Evolutionary conservation across 176 grass and related monocot species (phyloP).

Genomic region (Raddia guianensis): DNA sequence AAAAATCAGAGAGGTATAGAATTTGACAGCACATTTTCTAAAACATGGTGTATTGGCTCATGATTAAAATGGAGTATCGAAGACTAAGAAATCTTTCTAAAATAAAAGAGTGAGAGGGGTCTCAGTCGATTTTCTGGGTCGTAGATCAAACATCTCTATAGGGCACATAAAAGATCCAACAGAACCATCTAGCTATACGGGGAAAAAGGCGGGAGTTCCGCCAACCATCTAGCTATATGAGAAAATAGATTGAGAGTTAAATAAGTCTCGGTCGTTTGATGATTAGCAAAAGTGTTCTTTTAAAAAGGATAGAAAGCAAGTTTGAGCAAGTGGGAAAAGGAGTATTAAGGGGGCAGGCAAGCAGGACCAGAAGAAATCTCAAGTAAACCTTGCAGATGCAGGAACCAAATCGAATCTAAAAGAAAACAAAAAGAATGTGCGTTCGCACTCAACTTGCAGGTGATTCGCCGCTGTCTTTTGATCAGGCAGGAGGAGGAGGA

Average conservation of each 20-base stretch:
- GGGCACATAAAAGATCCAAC: too few species aligned
- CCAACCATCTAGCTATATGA: too few species aligned
- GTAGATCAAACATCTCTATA: too few species aligned
- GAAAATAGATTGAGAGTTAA: too few species aligned
- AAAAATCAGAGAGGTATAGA: not conserved
- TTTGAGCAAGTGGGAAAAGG: not conserved
- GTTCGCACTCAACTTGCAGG: not conserved
- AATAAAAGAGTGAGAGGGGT: not conserved
- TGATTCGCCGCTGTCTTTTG: constrained; percentile 6
- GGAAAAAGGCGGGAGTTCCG: too few species aligned
- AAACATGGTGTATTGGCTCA: too few species aligned
- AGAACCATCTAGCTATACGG: too few species aligned
- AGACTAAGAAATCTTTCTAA: not conserved
- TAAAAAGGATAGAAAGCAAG: too few species aligned
- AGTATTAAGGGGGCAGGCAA: not conserved
- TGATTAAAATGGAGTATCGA: not conserved
- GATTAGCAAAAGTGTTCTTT: too few species aligned
- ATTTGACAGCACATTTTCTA: not conserved
- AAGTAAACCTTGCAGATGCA: not conserved
- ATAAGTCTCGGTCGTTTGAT: too few species aligned
- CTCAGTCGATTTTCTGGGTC: too few species aligned
- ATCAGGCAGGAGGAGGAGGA: not conserved
- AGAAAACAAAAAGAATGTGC: not conserved
- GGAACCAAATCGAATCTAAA: not conserved
- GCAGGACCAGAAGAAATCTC: constrained; percentile 10